A percentile compares a stretch with the other conserved stretches of the same genome.
phyloP scores from a whole-genome alignment of 768 basidiomycete genomes.

The Lentinula lateritia region DNA sequence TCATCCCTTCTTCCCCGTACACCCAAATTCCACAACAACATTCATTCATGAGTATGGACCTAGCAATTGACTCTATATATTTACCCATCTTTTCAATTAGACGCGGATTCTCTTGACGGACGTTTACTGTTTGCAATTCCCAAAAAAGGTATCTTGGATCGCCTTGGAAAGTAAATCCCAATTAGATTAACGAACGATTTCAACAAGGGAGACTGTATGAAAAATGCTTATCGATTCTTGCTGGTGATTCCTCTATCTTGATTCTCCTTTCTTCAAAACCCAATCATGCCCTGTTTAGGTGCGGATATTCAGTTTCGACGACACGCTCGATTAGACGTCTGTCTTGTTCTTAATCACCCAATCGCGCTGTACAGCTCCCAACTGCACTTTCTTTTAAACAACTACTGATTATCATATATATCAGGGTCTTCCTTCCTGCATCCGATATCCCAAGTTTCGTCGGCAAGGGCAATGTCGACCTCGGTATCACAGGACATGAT shows the following conservation, averaged over 20 bases:
- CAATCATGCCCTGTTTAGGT: constrained; percentile 37
- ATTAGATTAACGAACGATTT: constrained; percentile 1
- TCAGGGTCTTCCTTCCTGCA: constrained; percentile 93
- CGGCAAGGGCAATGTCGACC: constrained; percentile 92
- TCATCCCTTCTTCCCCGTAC: too few relatives aligned
- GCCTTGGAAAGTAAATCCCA: background rate
- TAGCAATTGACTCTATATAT: background rate
- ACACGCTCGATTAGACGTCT: constrained; percentile 85
- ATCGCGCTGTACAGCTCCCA: constrained; percentile 74
- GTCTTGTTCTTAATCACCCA: constrained; percentile 87
- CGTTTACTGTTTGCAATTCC: constrained; percentile 92
- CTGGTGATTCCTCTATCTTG: constrained; percentile 46
- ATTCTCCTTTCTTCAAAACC: constrained; percentile 2
- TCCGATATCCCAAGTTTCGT: constrained; percentile 98
- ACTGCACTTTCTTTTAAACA: background rate
- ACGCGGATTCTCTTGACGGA: constrained; percentile 77
- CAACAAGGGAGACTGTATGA: constrained; percentile 78
- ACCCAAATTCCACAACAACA: background rate
- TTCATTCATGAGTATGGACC: background rate
- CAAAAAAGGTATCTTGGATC: constrained; percentile 72
- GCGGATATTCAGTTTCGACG: constrained; percentile 95
- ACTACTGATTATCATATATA: background rate
- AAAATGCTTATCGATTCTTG: constrained; percentile 79
- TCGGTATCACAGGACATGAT: constrained; percentile 98
- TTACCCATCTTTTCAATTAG: constrained; percentile 20